Conservation (phyloP, 208 protist genomes). For the Leishmania mexicana region DNA sequence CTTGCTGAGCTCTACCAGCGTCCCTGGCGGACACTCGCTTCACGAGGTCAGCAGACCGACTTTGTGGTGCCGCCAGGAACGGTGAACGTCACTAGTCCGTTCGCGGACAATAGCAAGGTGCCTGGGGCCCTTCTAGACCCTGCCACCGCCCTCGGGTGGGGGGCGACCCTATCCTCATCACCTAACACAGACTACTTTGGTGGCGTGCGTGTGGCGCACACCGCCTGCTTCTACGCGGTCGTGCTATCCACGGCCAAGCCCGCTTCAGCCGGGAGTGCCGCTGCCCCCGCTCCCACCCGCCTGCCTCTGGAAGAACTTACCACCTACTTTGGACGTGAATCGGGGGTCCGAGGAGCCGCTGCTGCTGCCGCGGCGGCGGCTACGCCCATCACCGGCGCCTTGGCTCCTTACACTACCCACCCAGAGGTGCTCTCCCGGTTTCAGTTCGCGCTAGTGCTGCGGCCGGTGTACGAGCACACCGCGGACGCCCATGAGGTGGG, state of each 20-base stretch:
- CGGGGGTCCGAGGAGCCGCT: slow-evolving; percentile 36
- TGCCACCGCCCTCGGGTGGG: slow-evolving; percentile 54
- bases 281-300: slow-evolving; percentile 11
- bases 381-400: slow-evolving; percentile 47
- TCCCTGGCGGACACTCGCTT: slow-evolving; percentile 60
- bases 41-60: slow-evolving; percentile 73
- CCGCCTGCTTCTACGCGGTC: slow-evolving; percentile 25
- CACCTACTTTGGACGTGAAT: slow-evolving; percentile 52
- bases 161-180: not conserved
- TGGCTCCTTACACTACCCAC: slow-evolving; percentile 41
- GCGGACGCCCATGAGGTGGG: not conserved
- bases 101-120: slow-evolving; percentile 44
- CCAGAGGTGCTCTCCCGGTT: slow-evolving; percentile 49
- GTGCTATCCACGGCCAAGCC: slow-evolving; percentile 10
- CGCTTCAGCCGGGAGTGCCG: not conserved
- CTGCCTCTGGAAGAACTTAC: slow-evolving; percentile 35
- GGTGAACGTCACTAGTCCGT: slow-evolving; percentile 78
- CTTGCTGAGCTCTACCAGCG: slow-evolving; percentile 65
- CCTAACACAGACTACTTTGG: slow-evolving; percentile 14
- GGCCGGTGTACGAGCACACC: slow-evolving; percentile 27
- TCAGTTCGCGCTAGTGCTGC: slow-evolving; percentile 63
- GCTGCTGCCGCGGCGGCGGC: slow-evolving; percentile 22
- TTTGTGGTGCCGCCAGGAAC: slow-evolving; percentile 67
- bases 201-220: slow-evolving; percentile 10
- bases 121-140: slow-evolving; percentile 45